These are phyloP conservation scores for Thoreauomyces humboldtii DNA, from an alignment of 192 early-diverging fungal genomes.

Conservation along the genomic window DNA sequence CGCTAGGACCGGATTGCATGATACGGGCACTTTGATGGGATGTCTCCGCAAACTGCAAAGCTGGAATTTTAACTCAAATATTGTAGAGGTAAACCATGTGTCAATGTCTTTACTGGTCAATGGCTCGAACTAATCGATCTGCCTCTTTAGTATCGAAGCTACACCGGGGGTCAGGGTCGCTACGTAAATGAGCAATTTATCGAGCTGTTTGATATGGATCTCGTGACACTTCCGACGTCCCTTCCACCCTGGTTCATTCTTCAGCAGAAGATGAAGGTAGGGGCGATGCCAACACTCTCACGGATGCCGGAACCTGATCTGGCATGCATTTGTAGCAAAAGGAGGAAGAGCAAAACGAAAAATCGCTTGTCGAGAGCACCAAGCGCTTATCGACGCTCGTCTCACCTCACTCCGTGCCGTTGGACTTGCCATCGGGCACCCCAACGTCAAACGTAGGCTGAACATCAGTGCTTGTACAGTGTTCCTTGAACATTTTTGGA, in stretches of 20 bases:
- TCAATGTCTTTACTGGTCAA: not conserved
- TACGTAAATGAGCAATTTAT: slow-evolving; percentile 87
- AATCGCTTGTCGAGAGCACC: too few relatives aligned
- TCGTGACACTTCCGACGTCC: slow-evolving; percentile 76
- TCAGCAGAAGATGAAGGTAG: slow-evolving; percentile 10
- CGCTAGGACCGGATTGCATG: slow-evolving; percentile 84
- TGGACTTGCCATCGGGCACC: too few relatives aligned
- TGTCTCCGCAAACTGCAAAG: slow-evolving; percentile 89
- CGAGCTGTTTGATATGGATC: slow-evolving; percentile 86
- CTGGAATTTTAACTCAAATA: slow-evolving; percentile 97
- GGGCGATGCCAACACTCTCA: too few relatives aligned
- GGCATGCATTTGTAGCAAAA: too few relatives aligned
- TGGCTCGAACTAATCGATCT: too few relatives aligned
- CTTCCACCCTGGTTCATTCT: slow-evolving; percentile 82
- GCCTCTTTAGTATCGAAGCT: slow-evolving; percentile 85
- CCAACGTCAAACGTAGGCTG: too few relatives aligned
- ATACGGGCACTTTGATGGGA: slow-evolving; percentile 90
- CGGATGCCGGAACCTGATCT: too few relatives aligned
- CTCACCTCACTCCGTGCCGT: too few relatives aligned
- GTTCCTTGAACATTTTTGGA: too few relatives aligned
- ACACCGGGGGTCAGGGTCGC: slow-evolving; percentile 82
- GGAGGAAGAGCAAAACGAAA: too few relatives aligned
- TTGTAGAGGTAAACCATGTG: slow-evolving; percentile 86
- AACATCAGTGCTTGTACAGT: too few relatives aligned
- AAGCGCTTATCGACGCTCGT: too few relatives aligned